Evolutionary conservation across 2,329 filamentous ascomycete genomes (phyloP), one percentile per base, ranked within the genome.

Genomic region (Penicillium italicum): DNA sequence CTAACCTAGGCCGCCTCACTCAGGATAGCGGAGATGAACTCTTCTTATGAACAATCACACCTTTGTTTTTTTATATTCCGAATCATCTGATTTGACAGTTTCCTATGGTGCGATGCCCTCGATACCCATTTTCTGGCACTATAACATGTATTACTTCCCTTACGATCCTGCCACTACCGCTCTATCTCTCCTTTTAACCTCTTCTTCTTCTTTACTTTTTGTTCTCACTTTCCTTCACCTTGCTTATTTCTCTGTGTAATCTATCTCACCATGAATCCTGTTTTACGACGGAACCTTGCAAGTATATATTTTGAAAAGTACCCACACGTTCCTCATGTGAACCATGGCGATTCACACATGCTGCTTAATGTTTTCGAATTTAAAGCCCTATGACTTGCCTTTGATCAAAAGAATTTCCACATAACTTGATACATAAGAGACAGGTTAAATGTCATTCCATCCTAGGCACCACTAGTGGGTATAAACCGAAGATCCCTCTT

Each of bases 1-100:
- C 8, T 34, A 60, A 8, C 61, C 60, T 6, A 38, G 49, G 9
- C 51, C 60, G 20, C 49, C 62, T 14, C 55, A 60, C 16, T 8
- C 5, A 8, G 63, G 59, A 56, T 70, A 66, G 69, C 59, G 66
- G 43, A 62, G 63, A 60, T 70, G 55, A 61, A 7, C 16, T 9
- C 22, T 18, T 9, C 22, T 38, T 33, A 49, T 37, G 40, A 22
- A 16, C 7, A 4, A 31, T 44, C 10, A 11, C 22, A 10, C 4
- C 41, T 42, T 12, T 41, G 10, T 5, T 4, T 31, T 18, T 24
- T 33, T 49, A 12, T 6, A 6, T 34, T 11, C 14, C n/a, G 16
- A 22, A 20, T 16, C 33, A 33, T 44, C 22, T 22, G 5, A 11
- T 12, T 6, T 7, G 9, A 36, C 9, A 20, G 11, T 24, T 26